Evolutionary conservation across 169 alveolate genomes (phyloP).

Genomic region (Plasmodium billcollinsi): DNA sequence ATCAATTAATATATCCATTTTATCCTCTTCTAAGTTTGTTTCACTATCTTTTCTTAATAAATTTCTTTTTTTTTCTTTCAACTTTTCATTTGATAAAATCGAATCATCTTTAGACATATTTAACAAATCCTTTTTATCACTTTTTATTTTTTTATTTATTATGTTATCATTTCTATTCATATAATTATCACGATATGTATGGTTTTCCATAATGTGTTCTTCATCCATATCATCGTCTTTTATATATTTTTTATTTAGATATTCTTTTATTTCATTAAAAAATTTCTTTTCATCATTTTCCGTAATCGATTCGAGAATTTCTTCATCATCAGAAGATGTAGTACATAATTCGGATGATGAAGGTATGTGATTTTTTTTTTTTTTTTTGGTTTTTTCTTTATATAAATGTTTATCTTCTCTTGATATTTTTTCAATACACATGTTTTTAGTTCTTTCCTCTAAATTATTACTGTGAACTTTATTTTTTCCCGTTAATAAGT

Average conservation of each 20-base stretch:
- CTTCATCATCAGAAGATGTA: neutral
- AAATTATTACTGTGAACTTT: neutral
- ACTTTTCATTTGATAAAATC: neutral
- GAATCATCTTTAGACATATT: neutral
- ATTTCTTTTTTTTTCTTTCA: neutral
- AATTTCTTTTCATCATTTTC: conserved; percentile 31
- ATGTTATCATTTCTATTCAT: conserved; percentile 2
- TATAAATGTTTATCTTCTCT: neutral
- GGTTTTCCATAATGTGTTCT: neutral
- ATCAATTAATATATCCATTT: too few species aligned
- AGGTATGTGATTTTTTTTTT: neutral
- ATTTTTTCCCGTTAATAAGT: neutral
- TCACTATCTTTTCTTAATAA: too few species aligned
- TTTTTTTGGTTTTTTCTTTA: conserved; percentile 4
- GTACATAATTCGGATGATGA: conserved; percentile 24
- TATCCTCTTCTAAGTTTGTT: too few species aligned
- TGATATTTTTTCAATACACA: neutral
- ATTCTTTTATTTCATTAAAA: conserved; percentile 49
- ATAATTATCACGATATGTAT: neutral
- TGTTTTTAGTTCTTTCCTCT: neutral
- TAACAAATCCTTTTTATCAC: neutral
- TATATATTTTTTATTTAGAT: conserved; percentile 15
- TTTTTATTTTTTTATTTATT: neutral
- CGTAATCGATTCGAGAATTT: conserved; percentile 14
- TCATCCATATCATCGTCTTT: neutral